Conservation (phyloP, 106 monocot genomes). For the Cymbidium sinense region DNA sequence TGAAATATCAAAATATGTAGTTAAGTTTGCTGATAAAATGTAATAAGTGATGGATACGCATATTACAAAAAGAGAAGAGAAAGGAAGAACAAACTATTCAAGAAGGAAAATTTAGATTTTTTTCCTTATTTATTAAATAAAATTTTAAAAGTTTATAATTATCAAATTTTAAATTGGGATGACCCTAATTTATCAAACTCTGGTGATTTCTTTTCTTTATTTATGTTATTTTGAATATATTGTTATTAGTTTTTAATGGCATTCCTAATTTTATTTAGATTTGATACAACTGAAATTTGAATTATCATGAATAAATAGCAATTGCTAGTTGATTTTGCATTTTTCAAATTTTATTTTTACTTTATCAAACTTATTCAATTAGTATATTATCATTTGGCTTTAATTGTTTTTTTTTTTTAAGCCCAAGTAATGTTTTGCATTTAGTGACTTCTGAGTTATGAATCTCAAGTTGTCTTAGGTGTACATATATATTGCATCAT, state of each 20-base stretch:
- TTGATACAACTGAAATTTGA: neutral
- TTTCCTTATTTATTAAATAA: too few relatives aligned
- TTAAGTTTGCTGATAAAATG: neutral
- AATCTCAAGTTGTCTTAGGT: neutral
- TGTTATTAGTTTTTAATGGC: neutral
- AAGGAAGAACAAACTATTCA: neutral
- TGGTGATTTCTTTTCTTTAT: too few relatives aligned
- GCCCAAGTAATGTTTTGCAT: neutral
- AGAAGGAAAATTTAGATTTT: neutral
- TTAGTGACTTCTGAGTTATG: neutral
- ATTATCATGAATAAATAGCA: neutral
- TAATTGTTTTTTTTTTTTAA: neutral
- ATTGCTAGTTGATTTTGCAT: neutral
- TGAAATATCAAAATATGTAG: constrained; percentile 12
- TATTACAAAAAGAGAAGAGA: neutral
- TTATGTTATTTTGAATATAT: neutral
- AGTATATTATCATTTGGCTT: neutral
- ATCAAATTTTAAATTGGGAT: neutral
- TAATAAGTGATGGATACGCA: neutral
- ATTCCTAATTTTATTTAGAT: neutral
- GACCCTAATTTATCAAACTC: neutral
- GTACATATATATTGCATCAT: neutral
- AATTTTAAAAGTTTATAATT: too few relatives aligned
- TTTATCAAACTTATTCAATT: neutral
- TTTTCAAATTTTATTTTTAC: neutral